Evolutionary conservation across 1,139 yeast species (phyloP).

Genomic region (Yamadazyma conglobata): DNA sequence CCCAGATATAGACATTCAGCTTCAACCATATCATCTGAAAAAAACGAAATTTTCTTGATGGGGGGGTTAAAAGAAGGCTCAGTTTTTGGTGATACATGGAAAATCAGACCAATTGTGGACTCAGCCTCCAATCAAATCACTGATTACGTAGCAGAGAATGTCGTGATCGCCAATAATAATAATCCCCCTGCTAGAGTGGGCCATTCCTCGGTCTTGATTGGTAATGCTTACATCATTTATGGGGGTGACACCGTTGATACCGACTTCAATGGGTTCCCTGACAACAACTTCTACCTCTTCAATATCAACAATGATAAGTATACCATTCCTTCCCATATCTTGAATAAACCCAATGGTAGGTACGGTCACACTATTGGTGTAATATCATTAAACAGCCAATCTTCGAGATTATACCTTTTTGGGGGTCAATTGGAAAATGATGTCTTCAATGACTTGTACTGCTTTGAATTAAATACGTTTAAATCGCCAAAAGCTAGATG

Average conservation of each 20-base stretch:
- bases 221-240: constrained; percentile 90
- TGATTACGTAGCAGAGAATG: constrained; percentile 54
- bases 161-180: constrained; percentile 50
- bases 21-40: constrained; percentile 68
- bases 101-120: constrained; percentile 44
- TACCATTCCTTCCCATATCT: constrained; percentile 83
- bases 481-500: constrained; percentile 81
- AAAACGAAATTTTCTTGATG: constrained; percentile 82
- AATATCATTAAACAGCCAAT: constrained; percentile 57
- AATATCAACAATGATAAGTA: constrained; percentile 88
- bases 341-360: constrained; percentile 84
- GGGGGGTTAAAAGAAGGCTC: constrained; percentile 93
- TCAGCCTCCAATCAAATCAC: constrained; percentile 21
- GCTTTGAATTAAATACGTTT: constrained; percentile 85
- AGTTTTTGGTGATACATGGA: constrained; percentile 95
- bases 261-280: constrained; percentile 76
- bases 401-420: constrained; percentile 76
- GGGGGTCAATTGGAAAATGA: constrained; percentile 95
- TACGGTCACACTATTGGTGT: constrained; percentile 83
- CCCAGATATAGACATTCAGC: constrained; percentile 96
- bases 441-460: constrained; percentile 80
- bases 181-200: constrained; percentile 97
- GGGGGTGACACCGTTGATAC: constrained; percentile 96
- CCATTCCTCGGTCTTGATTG: constrained; percentile 87
- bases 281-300: constrained; percentile 82